Percentiles rank a stretch among this genome's conserved stretches.
phyloP scores from a whole-genome alignment of 805 yeast species.

The Candida palmyrensis region DNA sequence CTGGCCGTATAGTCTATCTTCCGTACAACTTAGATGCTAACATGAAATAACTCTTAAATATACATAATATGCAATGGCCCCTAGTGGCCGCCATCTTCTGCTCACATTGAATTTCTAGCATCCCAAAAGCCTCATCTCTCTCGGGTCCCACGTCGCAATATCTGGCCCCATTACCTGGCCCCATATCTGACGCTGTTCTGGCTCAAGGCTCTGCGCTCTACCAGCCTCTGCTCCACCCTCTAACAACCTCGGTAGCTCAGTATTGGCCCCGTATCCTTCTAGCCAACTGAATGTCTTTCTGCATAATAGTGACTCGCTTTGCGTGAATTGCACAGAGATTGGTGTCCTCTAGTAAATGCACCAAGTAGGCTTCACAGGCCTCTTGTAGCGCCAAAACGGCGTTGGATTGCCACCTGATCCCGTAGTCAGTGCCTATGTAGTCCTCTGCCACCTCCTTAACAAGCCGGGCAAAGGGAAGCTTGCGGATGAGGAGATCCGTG shows the following conservation, averaged over 20 bases:
- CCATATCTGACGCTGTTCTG: too few species aligned
- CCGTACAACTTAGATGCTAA: too few species aligned
- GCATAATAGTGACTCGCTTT: constrained; percentile 80
- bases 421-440: constrained; percentile 48
- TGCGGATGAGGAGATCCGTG: constrained; percentile 62
- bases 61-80: too few species aligned
- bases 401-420: constrained; percentile 72
- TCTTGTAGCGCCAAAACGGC: constrained; percentile 77
- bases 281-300: constrained; percentile 75
- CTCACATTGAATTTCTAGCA: too few species aligned
- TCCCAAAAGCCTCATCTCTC: too few species aligned
- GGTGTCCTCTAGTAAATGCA: constrained; percentile 71
- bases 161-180: too few species aligned
- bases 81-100: too few species aligned
- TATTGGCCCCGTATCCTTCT: constrained; percentile 63
- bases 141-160: too few species aligned
- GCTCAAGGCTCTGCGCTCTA: too few species aligned
- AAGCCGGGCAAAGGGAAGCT: constrained; percentile 72
- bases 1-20: too few species aligned
- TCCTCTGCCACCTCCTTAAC: constrained; percentile 70
- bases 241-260: background rate
- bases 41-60: too few species aligned
- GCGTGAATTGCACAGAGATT: constrained; percentile 76
- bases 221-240: too few species aligned
- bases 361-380: constrained; percentile 73